Base-by-base conservation (phyloP, 371 early-diverging fungal genomes). In the Caulochytrium protostelioides region DNA sequence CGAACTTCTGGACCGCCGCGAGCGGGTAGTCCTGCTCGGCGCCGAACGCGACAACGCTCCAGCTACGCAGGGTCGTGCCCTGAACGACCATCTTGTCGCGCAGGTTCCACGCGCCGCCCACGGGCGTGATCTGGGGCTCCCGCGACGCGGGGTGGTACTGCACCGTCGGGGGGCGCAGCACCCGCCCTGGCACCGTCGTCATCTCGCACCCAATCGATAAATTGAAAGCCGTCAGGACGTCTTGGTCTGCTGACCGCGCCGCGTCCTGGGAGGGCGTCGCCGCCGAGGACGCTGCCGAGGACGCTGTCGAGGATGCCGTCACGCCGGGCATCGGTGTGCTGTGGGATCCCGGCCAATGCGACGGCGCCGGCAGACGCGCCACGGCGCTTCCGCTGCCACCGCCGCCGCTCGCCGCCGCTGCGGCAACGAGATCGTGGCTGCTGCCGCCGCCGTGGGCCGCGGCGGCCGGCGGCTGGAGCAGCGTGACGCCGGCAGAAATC, bases 91-190 rank as follows among this genome's bases (percentile, higher is more conserved):
- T 76, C 57, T 83, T 82, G 41, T 77, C 78, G 35, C 73, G 65
- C 41, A 94, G 57, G 52, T 91, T 87, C 94, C 94, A 94, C 8
- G 76, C 72, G 22, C 92, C 92, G 40, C 61, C 67, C 10, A 57
- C 48, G 9, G 94, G 91, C 16, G 57, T 54, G 30, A 82, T 62
- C 14, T 47, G 51, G 22, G 74, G 59, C 15, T 78, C 76, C 22
- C 66, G 56, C 19, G 68, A 66, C 0, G 47, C 49, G 0, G 50
- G 49, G 32, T 74, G 65, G 39, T 85, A 90, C 9, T 55, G 50
- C 39, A 94, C 56, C 13, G 60, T 67, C 2, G 92, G 90, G 2
- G 77, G 48, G 0, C 68, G 68, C 10, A 92, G 55, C 13, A 79
- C 57, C 23, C 83, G 78, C 18, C 78, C 80, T 22, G 63, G 57